Base-by-base conservation (phyloP, 371 early-diverging fungal species). In the Mortierella sp. region DNA sequence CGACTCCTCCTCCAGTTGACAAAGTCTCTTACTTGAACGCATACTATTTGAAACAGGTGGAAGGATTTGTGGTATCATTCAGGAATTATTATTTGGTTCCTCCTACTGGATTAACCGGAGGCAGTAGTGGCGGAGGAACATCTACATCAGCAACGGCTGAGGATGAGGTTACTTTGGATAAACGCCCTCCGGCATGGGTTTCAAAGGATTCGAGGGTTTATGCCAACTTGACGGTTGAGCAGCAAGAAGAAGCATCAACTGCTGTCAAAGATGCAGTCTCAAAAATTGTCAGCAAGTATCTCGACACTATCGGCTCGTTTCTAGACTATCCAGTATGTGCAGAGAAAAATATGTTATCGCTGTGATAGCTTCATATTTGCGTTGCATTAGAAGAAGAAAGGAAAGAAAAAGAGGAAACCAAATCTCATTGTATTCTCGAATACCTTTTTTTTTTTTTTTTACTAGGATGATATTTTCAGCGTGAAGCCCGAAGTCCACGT, bases 301-400 rank as follows among this genome's bases (percentile, higher is more conserved):
- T 84, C 26, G 73, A 70, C 12, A 64, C 58, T 24, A 71, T 84
- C 39, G 52, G 64, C 24, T 70, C 72, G n/a, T 80, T 84, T 22
- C 54, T 84, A 22, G 72, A 74, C 26, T 81, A 80, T 60, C 84
- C 81, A 4, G 84, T 84, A 79, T 47, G 70, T 51, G 26, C 26
- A 6, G 3, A 20, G 49, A 20, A 20, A 20, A 49, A 32, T 3
- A 47, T n/a, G 39, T 63, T 43, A 20, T 22, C 32, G n/a, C n/a
- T n/a, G n/a, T n/a, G 20, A 3, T n/a, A 22, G 4, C 30, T n/a
- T 54, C 22, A 26, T 1, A 22, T 9, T 4, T 26, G 26, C 16
- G 54, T 4, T 30, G 30, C 49, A 11, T 20, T 49, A 20, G 49
- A 20, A 49, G 10, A 10, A 39, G 10, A 39, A 39, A 39, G 10